A percentile compares a stretch with the other conserved stretches of the same genome.
These are phyloP conservation scores for Gamarada debralockiae DNA, from an alignment of 495 filamentous ascomycete genomes.

Conservation along the genomic window DNA sequence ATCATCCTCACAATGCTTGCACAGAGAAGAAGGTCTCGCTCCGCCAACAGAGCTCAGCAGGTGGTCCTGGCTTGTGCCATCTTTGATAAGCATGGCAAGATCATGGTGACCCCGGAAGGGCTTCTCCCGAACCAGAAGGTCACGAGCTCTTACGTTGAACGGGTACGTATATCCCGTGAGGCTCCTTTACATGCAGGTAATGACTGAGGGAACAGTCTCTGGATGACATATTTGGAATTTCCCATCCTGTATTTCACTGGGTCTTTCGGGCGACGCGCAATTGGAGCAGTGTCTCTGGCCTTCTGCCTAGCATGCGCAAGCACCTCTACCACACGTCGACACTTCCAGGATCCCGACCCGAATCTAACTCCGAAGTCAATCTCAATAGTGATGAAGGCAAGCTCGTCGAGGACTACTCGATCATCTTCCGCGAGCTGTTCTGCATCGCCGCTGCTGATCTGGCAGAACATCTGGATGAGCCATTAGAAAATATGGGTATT, in stretches of 20 bases:
- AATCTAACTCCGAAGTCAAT: conserved; percentile 3
- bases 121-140: conserved; percentile 76
- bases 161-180: conserved; percentile 32
- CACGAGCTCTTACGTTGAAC: conserved; percentile 71
- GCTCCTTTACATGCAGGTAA: background rate
- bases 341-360: background rate
- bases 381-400: conserved; percentile 37
- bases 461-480: conserved; percentile 57
- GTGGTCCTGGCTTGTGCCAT: conserved; percentile 72
- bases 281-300: conserved; percentile 58
- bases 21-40: conserved; percentile 40
- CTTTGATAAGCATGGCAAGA: conserved; percentile 69
- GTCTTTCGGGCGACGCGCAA: conserved; percentile 74
- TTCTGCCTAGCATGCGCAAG: background rate
- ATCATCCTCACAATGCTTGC: conserved; percentile 34
- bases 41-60: conserved; percentile 64
- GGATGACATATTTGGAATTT: conserved; percentile 70
- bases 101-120: conserved; percentile 79
- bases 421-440: conserved; percentile 80
- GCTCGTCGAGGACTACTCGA: conserved; percentile 62
- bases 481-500: conserved; percentile 62
- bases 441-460: conserved; percentile 75
- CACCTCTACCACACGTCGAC: conserved; percentile 16
- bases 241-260: conserved; percentile 84
- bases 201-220: conserved; percentile 45